Conservation (phyloP, 768 basidiomycete genomes). For the Trametes maxima region DNA sequence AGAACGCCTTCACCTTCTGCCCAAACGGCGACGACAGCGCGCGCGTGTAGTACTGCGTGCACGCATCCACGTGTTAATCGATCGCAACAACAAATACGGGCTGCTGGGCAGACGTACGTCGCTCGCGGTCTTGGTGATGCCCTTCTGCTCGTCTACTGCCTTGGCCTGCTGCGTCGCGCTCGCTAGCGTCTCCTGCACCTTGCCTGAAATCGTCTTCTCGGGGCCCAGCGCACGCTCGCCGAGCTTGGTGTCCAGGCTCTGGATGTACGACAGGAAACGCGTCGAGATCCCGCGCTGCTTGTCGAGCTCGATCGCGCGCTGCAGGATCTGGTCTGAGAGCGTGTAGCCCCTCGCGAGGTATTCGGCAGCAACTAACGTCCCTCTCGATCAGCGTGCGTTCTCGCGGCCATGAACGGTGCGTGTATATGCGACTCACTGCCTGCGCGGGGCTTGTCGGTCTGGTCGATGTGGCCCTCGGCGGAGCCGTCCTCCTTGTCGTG, state of each 20-base stretch:
- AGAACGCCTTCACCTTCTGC: slow-evolving; percentile 76
- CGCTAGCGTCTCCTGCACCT: slow-evolving; percentile 64
- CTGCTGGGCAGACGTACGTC: slow-evolving; percentile 51
- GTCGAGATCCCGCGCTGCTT: slow-evolving; percentile 85
- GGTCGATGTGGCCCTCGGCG: slow-evolving; percentile 54
- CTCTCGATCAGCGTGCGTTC: background rate
- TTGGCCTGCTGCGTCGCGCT: slow-evolving; percentile 70
- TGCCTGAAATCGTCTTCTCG: slow-evolving; percentile 78
- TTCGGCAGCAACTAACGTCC: slow-evolving; percentile 77
- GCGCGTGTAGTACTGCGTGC: slow-evolving; percentile 69
- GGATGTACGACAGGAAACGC: slow-evolving; percentile 81
- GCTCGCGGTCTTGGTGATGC: slow-evolving; percentile 64
- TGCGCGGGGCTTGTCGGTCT: slow-evolving; percentile 90
- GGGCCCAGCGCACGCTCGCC: slow-evolving; percentile 63
- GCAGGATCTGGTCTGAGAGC: slow-evolving; percentile 75
- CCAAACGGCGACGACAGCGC: slow-evolving; percentile 79
- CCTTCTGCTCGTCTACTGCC: slow-evolving; percentile 81
- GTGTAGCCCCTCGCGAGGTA: slow-evolving; percentile 89
- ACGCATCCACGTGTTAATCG: background rate
- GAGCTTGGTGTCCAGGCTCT: slow-evolving; percentile 66
- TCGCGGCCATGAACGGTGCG: background rate
- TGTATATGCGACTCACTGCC: slow-evolving; percentile 55
- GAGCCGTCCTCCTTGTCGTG: slow-evolving; percentile 53
- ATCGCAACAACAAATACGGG: background rate
- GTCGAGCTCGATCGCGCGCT: slow-evolving; percentile 82